phyloP scores from a whole-genome alignment of 805 yeast species.

The Millerozyma miso region DNA sequence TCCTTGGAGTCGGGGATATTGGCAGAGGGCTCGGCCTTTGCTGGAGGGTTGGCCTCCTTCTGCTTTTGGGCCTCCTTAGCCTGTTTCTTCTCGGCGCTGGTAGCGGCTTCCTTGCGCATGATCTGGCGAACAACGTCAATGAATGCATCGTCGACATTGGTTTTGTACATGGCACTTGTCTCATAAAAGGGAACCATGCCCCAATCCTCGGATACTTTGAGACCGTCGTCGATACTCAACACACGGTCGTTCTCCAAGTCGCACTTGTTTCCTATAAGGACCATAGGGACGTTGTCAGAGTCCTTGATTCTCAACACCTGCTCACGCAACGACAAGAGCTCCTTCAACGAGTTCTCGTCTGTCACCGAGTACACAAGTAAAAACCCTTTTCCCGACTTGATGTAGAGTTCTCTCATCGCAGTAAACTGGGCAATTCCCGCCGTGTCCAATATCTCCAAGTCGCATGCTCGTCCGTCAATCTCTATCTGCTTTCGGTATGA shows the following conservation, averaged over 20 bases:
- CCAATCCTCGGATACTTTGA: conserved; percentile 79
- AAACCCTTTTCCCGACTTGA: conserved; percentile 80
- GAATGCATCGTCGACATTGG: conserved; percentile 88
- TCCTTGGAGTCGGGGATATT: conserved; percentile 5
- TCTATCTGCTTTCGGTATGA: conserved; percentile 86
- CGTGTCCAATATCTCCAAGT: conserved; percentile 65
- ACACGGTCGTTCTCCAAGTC: conserved; percentile 74
- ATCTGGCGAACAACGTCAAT: conserved; percentile 86
- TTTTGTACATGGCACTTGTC: conserved; percentile 85
- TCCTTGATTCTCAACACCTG: conserved; percentile 85
- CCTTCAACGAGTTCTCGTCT: conserved; percentile 65
- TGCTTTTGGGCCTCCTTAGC: conserved; percentile 40
- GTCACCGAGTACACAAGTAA: conserved; percentile 56
- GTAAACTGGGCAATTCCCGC: conserved; percentile 84
- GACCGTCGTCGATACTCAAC: conserved; percentile 78
- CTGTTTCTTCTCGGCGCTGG: conserved; percentile 42
- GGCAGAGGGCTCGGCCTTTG: neutral
- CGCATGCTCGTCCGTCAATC: conserved; percentile 83
- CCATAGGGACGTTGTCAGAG: conserved; percentile 75
- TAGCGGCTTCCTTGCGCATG: conserved; percentile 63
- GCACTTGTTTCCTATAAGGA: conserved; percentile 86
- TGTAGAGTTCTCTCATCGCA: conserved; percentile 88
- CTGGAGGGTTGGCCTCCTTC: conserved; percentile 11
- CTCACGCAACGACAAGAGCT: conserved; percentile 71
- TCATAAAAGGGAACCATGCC: conserved; percentile 89